Conservation (phyloP, 176 grass and related monocot species). For the Raddia distichophylla region DNA sequence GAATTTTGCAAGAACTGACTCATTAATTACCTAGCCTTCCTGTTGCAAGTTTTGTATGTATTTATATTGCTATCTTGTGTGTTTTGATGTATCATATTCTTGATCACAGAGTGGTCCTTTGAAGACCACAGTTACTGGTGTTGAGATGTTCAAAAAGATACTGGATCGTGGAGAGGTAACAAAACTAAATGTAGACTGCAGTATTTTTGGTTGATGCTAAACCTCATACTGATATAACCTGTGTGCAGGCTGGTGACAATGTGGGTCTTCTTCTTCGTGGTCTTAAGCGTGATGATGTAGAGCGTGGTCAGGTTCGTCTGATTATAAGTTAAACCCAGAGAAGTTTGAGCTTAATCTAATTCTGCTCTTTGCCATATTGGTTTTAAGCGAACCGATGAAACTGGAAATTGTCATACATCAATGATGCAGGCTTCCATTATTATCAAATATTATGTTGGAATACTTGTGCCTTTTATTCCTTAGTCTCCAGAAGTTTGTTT, state of each 20-base stretch:
- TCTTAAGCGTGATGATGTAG: slow-evolving; percentile 88
- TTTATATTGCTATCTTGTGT: slow-evolving; percentile 23
- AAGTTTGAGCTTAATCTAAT: not conserved
- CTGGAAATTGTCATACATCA: not conserved
- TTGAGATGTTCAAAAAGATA: slow-evolving; percentile 99
- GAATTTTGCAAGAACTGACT: not conserved
- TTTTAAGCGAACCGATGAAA: not conserved
- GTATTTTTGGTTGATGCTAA: slow-evolving; percentile 4
- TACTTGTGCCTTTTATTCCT: not conserved
- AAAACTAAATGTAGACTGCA: not conserved
- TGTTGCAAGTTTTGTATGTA: not conserved
- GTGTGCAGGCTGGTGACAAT: slow-evolving; percentile 85
- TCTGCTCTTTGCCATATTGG: not conserved
- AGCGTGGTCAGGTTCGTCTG: slow-evolving; percentile 80
- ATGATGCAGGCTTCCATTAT: not conserved
- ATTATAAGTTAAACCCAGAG: not conserved
- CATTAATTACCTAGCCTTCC: not conserved
- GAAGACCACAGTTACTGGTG: slow-evolving; percentile 96
- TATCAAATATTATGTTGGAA: not conserved
- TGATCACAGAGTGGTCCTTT: slow-evolving; percentile 68
- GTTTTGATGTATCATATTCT: not conserved
- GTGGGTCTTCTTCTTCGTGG: slow-evolving; percentile 95
- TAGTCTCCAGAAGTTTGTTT: not conserved
- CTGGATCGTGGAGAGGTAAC: slow-evolving; percentile 94
- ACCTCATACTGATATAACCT: not conserved